Base-by-base conservation (phyloP, 768 basidiomycete species). In the Amanita pseudoporphyria region DNA sequence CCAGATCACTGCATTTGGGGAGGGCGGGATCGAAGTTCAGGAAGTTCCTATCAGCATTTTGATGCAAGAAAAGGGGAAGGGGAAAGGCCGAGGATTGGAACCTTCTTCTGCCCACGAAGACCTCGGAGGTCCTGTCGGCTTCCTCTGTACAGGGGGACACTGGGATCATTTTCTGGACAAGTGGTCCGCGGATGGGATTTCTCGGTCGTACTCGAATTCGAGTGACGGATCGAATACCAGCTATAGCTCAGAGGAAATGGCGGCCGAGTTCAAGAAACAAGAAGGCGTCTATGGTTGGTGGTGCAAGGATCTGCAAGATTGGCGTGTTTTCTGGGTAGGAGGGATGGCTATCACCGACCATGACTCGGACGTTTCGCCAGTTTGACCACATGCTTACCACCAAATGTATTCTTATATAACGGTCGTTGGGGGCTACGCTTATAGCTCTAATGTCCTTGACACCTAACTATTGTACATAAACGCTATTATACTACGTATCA, bases 311-410 rank as follows among this genome's bases (percentile, higher is more conserved):
- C 53, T 70, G 3, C 77, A 80, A 47, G 88, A 92, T 58, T 92
- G 81, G 76, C 70, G 88, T 18, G 76, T 91, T 10, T 81, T 91
- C 59, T 92, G 88, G 88, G 65, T 89, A 9, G 88, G 88, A 0
- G 85, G 85, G 18, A 67, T 67, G 56, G 18, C 18, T 22, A 3
- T 31, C 12, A 16, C 10, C 18, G 40, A 36, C 28, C 40, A 50
- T 5, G 40, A 35, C n/a, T 16, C 26, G 9, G 45, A 28, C 37
- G 26, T 14, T 39, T 9, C 22, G 19, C 6, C 16, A 9, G 16
- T 22, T 33, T 22, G 21, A 24, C 26, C 26, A 28, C 26, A 28
- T 28, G 7, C 26, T 28, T 7, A 28, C 26, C 26, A 28, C 7
- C 7, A 28, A n/a, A 7, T 28, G 26, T 28, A 28, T 28, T n/a